Evolutionary conservation across 176 grass and related monocot genomes (phyloP), one percentile per base, ranked within the genome.

Genomic region (Tillandsia fasciculata): DNA sequence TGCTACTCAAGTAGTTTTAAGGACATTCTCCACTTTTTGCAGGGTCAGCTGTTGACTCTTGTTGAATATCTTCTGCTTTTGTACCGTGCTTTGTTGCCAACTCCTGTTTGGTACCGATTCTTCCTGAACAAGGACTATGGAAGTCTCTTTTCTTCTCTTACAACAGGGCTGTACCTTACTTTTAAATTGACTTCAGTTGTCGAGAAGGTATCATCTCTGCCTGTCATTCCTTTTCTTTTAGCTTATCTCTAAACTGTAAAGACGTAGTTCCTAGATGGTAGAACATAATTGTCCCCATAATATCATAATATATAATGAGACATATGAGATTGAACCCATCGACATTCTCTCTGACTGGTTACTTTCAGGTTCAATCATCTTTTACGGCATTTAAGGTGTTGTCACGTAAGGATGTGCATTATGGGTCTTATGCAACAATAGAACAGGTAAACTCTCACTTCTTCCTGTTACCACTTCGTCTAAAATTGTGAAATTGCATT

Each of bases 81-180:
- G 54, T 93, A 99, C 71, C 94, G 94, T 11, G 94, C 24, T 24
- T 24, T 24, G 69, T 75, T 99, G 72, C 94, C 94, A 70, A 80
- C 90, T 56, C 82, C 94, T 56, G 87, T 99, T 66, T 99, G 94
- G 94, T 99, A 99, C 69, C 90, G 94, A 2, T 99, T 99, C 79
- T 99, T 99, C 67, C 67, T 99, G 49, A 99, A 99, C 82, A 99
- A 99, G 82, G 94, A 99, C 80, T 99, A 99, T 71, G 94, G 94
- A 24, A 99, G 94, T 80, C 82, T 99, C 22, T 93, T 99, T 82
- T 99, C 94, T 24, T 99, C 94, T 72, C 79, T 99, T 70, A 99
- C 89, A 59, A 99, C 94, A 3, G 94, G 94, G 33, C 67, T 99
- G 18, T 99, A 99, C 78, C 94, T 99, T 80, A 99, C 94, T 82